Evolutionary conservation across 305 asterid species (phyloP).

Genomic region (Fraxinus dipetala): DNA sequence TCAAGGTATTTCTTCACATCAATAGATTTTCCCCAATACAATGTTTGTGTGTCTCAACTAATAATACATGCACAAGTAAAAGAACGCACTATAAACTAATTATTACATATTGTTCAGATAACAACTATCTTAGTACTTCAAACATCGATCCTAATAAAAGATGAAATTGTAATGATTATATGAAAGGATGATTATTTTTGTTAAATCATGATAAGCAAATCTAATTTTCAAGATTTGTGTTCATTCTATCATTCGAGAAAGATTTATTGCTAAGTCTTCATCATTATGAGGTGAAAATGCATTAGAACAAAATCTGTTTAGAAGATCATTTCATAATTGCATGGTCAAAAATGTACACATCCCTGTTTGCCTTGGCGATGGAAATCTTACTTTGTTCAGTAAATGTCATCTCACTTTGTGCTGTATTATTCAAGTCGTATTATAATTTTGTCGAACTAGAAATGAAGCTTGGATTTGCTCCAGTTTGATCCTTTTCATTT

Average conservation of each 20-base stretch:
- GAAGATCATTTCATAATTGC: neutral
- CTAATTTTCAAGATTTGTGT: neutral
- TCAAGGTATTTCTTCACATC: conserved; percentile 21
- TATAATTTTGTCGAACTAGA: neutral
- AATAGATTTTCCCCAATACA: neutral
- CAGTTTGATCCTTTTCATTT: neutral
- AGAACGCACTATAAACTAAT: neutral
- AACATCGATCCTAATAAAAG: neutral
- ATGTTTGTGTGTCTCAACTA: neutral
- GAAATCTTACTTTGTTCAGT: neutral
- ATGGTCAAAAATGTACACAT: neutral
- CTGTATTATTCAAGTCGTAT: neutral
- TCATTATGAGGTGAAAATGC: neutral
- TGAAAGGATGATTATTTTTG: neutral
- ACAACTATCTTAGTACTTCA: neutral
- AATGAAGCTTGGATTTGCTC: neutral
- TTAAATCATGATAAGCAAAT: neutral
- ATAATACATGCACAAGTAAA: neutral
- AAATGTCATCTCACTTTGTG: neutral
- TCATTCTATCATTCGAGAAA: neutral
- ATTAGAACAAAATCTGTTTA: neutral
- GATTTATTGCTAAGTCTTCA: neutral
- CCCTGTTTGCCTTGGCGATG: neutral
- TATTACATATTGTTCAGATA: neutral
- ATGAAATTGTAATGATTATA: neutral